Evolutionary conservation across 2,329 filamentous ascomycete genomes (phyloP).

Genomic region (Thelonectria olida): DNA sequence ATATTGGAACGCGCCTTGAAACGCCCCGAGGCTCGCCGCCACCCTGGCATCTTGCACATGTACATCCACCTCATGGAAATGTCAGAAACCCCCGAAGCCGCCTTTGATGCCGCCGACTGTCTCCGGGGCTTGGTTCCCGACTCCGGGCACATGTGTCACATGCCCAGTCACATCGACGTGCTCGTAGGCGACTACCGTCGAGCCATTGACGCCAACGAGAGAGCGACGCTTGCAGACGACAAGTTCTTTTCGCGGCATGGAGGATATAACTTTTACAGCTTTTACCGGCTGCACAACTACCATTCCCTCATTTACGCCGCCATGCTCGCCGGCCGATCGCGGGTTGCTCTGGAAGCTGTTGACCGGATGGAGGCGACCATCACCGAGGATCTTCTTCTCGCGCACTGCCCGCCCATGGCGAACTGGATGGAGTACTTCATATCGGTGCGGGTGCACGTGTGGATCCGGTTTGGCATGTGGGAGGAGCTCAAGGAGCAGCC

Average conservation of each 20-base stretch:
- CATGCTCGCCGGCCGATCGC: slow-evolving; percentile 77
- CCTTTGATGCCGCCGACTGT: slow-evolving; percentile 67
- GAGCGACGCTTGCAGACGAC: slow-evolving; percentile 74
- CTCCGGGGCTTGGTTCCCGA: slow-evolving; percentile 74
- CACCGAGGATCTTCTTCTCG: slow-evolving; percentile 69
- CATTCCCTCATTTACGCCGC: slow-evolving; percentile 81
- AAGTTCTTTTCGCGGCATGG: slow-evolving; percentile 69
- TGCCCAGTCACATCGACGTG: slow-evolving; percentile 78
- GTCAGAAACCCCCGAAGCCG: slow-evolving; percentile 72
- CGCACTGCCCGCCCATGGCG: slow-evolving; percentile 77
- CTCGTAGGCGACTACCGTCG: slow-evolving; percentile 75
- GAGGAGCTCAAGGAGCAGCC: slow-evolving; percentile 63
- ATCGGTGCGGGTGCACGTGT: slow-evolving; percentile 72
- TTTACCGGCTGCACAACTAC: slow-evolving; percentile 79
- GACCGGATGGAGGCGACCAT: slow-evolving; percentile 68
- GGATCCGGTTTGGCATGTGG: slow-evolving; percentile 80
- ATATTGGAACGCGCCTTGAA: slow-evolving; percentile 58
- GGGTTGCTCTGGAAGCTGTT: slow-evolving; percentile 69
- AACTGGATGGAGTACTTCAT: slow-evolving; percentile 81
- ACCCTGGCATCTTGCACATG: slow-evolving; percentile 77
- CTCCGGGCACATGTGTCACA: slow-evolving; percentile 76
- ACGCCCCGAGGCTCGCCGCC: slow-evolving; percentile 54
- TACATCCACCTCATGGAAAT: slow-evolving; percentile 85
- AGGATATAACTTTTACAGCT: slow-evolving; percentile 76
- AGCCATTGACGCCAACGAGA: slow-evolving; percentile 72